Conservation (phyloP, 768 basidiomycete genomes). For the Lentinula sp. region DNA sequence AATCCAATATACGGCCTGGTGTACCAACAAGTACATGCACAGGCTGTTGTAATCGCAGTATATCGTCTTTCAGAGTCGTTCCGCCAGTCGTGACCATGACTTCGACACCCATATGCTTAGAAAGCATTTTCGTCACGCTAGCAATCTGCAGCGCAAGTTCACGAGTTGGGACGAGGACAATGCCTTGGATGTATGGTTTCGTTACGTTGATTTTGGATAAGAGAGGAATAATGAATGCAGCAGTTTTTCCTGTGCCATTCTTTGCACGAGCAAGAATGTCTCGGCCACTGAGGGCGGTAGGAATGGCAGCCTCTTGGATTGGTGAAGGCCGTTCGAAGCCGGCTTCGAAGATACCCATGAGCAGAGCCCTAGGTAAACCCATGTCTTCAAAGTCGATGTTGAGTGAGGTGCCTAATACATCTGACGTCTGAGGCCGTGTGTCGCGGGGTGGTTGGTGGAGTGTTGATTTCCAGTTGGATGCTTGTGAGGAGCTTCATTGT, state of each 20-base stretch:
- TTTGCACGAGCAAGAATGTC: constrained; percentile 95
- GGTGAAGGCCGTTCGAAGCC: constrained; percentile 96
- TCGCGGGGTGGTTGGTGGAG: constrained; percentile 90
- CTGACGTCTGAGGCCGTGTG: constrained; percentile 90
- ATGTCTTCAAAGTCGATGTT: constrained; percentile 96
- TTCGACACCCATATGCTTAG: constrained; percentile 91
- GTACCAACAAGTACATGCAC: constrained; percentile 98
- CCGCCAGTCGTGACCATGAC: constrained; percentile 99
- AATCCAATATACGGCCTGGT: constrained; percentile 91
- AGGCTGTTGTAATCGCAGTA: constrained; percentile 80
- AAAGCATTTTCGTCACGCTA: constrained; percentile 97
- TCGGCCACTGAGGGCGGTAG: constrained; percentile 86
- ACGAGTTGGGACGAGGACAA: constrained; percentile 96
- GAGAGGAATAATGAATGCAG: constrained; percentile 97
- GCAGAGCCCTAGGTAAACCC: constrained; percentile 85
- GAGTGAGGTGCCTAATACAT: constrained; percentile 82
- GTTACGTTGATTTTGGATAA: constrained; percentile 86
- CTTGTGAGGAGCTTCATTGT: background rate
- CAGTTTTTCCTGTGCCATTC: constrained; percentile 97
- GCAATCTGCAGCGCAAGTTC: constrained; percentile 97
- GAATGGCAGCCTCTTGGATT: constrained; percentile 99
- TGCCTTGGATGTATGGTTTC: constrained; percentile 88
- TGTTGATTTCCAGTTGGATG: constrained; percentile 58
- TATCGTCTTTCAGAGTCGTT: constrained; percentile 97
- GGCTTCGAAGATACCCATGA: constrained; percentile 99